Evolutionary conservation across 1,284 basidiomycete genomes (phyloP), one percentile per base, ranked within the genome.

Genomic region (Melampsora larici-populina): DNA sequence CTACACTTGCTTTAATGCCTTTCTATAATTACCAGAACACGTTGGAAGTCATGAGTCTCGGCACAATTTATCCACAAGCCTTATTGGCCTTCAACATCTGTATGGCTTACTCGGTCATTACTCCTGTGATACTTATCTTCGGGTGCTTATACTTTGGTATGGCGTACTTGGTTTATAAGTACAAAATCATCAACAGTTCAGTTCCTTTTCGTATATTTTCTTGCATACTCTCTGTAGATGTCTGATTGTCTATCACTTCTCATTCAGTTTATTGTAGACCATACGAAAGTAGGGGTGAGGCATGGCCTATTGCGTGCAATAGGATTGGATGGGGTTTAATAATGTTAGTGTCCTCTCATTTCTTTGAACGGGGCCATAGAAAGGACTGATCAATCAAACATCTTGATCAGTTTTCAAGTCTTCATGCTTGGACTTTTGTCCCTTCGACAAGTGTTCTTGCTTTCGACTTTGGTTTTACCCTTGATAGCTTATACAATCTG

Each of bases 81-180:
- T 78, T 84, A 49, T 81, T 84, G 63, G 81, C 84, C 67, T 84
- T 84, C 51, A 84, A 82, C 21, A 80, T 84, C 11, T 76, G 79
- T 65, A 80, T 84, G 46, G 79, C 84, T 40, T 84, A 84, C 79
- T 81, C 80, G 62, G 83, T 84, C 70, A 83, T 84, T 26, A 80
- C 79, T 40, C 83, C 83, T 26, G 78, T 82, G 8, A 83, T 84
- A 62, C 78, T 80, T 29, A 73, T 83, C 40, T 84, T 84, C 69
- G 83, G 82, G 15, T 77, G 81, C 1, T 66, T 83, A 55, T 76
- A 84, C 78, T 84, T 84, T 79, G 82, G 81, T 9, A 78, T 83
- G 36, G 81, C 80, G 0, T 84, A 84, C 69, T 69, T 83, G n/a
- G 83, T 84, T 36, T 81, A 82, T 80, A 84, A 84, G 81, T 84